phyloP scores from a whole-genome alignment of 208 protist genomes.

The Trypanosoma theileri region DNA sequence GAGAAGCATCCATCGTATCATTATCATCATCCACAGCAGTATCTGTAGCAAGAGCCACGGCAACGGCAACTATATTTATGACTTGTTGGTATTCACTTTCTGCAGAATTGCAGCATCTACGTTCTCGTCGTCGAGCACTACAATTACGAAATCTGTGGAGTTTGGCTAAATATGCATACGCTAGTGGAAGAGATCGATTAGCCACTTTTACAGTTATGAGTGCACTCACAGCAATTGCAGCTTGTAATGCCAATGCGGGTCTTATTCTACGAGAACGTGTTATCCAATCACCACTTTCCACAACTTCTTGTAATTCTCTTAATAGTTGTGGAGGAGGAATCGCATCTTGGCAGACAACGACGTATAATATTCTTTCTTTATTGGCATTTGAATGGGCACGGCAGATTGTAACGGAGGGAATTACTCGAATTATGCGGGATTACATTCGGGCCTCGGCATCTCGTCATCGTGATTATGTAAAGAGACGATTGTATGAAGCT shows the following conservation, averaged over 20 bases:
- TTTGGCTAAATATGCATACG: conserved; percentile 61
- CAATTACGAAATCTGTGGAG: conserved; percentile 39
- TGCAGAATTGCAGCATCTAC: conserved; percentile 31
- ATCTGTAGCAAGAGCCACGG: no score
- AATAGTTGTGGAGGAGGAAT: neutral
- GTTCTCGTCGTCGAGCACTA: conserved; percentile 31
- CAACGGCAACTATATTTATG: conserved; percentile 1
- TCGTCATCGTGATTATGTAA: conserved; percentile 45
- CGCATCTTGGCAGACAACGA: neutral
- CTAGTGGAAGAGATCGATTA: conserved; percentile 37
- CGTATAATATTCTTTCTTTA: conserved; percentile 31
- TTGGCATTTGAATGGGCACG: conserved; percentile 56
- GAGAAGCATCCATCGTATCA: no score
- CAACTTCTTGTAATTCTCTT: conserved; percentile 17
- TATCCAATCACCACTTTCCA: conserved; percentile 16
- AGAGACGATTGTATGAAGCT: conserved; percentile 60
- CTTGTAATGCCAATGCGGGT: conserved; percentile 41
- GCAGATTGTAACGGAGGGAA: conserved; percentile 41
- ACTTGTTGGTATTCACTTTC: conserved; percentile 50
- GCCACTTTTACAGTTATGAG: conserved; percentile 42
- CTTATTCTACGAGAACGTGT: conserved; percentile 38
- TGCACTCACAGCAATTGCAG: conserved; percentile 41
- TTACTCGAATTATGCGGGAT: conserved; percentile 40
- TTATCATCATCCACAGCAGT: neutral
- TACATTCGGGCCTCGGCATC: conserved; percentile 49